Evolutionary conservation across 352 stramenopile species (phyloP).

Genomic region (Phytophthora pini): DNA sequence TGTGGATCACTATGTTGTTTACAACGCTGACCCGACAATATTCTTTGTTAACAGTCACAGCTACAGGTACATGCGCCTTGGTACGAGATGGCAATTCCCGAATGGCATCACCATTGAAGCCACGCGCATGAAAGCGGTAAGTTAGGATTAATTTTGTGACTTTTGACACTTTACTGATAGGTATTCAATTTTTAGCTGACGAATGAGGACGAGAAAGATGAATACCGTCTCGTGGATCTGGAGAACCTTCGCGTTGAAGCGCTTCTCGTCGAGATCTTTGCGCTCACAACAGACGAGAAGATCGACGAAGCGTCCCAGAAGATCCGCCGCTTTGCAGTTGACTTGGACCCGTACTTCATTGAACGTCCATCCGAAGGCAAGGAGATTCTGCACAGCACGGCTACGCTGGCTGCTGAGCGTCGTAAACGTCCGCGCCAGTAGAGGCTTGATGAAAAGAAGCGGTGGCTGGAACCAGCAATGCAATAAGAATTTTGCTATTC

Average conservation of each 20-base stretch:
- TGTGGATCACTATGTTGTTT: no score
- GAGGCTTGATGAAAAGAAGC: not conserved
- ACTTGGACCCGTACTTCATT: conserved; percentile 87
- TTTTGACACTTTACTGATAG: not conserved
- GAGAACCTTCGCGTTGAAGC: conserved; percentile 86
- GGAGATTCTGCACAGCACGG: conserved; percentile 84
- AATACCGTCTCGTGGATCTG: conserved; percentile 84
- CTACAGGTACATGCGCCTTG: conserved; percentile 86
- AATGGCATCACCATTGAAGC: conserved; percentile 87
- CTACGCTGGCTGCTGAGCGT: conserved; percentile 77
- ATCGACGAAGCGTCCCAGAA: conserved; percentile 86
- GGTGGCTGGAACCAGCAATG: not conserved
- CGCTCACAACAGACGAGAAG: conserved; percentile 86
- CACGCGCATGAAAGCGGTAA: conserved; percentile 86
- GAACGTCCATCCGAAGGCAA: conserved; percentile 86
- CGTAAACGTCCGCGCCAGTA: conserved; percentile 74
- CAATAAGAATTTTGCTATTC: not conserved
- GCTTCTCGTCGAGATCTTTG: conserved; percentile 86
- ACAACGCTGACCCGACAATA: conserved; percentile 4
- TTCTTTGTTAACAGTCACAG: conserved; percentile 54
- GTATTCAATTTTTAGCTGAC: conserved; percentile 46
- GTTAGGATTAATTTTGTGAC: conserved; percentile 1
- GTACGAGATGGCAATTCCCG: conserved; percentile 82
- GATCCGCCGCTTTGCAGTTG: conserved; percentile 81
- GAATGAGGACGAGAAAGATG: conserved; percentile 85